Percentiles rank a stretch among this genome's conserved stretches.
These are phyloP conservation scores for Dendrobium huoshanense DNA, from an alignment of 106 monocot species.

Conservation along the genomic window DNA sequence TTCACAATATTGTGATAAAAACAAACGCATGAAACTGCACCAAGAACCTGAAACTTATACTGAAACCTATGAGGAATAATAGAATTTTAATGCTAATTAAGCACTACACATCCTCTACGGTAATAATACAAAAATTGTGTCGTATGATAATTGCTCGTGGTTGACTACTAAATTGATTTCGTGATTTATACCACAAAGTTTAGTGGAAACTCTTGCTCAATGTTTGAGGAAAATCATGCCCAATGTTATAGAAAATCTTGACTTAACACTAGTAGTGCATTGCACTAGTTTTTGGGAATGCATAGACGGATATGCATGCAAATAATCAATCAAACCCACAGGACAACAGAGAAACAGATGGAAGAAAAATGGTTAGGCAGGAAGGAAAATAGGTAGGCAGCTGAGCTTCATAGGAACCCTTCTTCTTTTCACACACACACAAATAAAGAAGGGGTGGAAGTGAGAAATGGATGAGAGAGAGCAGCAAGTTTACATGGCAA, in stretches of 20 bases:
- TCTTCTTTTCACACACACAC: neutral
- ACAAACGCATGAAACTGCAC: no score
- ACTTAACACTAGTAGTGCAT: neutral
- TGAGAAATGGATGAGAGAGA: conserved; percentile 13
- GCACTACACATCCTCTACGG: neutral
- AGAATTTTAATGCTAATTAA: neutral
- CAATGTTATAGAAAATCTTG: neutral
- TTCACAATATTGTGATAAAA: no score
- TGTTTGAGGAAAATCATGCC: no score
- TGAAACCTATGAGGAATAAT: no score
- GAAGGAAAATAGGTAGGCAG: neutral
- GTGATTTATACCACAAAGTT: neutral
- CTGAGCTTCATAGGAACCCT: neutral
- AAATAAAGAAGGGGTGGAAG: neutral
- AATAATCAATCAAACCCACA: neutral
- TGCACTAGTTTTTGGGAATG: neutral
- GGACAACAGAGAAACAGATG: neutral
- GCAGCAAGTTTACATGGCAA: conserved; percentile 19
- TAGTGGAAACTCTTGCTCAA: no score
- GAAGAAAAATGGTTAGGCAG: neutral
- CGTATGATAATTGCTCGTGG: neutral
- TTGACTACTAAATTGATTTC: neutral
- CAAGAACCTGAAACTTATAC: no score
- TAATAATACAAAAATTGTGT: neutral
- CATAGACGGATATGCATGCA: neutral